Evolutionary conservation across 768 basidiomycete genomes (phyloP).

Genomic region (Zangia roseola): DNA sequence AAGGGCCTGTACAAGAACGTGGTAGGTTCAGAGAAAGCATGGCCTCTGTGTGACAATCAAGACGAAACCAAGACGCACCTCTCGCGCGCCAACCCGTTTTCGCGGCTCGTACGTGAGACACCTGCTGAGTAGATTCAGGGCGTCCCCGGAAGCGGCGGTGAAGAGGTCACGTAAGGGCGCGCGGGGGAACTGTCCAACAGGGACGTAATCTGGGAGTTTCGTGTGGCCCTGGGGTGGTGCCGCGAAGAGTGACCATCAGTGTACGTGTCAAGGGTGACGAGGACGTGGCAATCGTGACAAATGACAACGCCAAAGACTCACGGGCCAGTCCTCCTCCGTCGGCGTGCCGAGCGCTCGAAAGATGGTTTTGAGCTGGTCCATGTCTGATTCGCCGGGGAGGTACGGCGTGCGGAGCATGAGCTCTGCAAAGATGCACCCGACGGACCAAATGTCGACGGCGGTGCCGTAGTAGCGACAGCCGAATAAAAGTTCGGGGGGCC

Average conservation of each 20-base stretch:
- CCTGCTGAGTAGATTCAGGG: conserved; percentile 76
- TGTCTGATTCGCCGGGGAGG: conserved; percentile 91
- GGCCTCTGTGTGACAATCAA: not conserved
- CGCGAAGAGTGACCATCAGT: too few relatives aligned
- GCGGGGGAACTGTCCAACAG: conserved; percentile 84
- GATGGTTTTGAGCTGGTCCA: conserved; percentile 94
- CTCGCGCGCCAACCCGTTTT: conserved; percentile 73
- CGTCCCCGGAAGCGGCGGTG: conserved; percentile 84
- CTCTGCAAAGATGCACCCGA: conserved; percentile 97
- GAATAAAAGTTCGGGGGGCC: conserved; percentile 92
- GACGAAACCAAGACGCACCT: conserved; percentile 48
- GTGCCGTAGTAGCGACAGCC: conserved; percentile 89
- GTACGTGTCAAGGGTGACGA: not conserved
- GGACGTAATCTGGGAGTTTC: conserved; percentile 85
- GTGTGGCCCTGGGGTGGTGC: conserved; percentile 80
- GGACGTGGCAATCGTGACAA: not conserved
- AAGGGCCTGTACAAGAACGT: conserved; percentile 57
- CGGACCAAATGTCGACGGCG: conserved; percentile 95
- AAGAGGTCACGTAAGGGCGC: conserved; percentile 83
- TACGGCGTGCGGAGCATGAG: conserved; percentile 96
- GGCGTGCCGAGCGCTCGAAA: conserved; percentile 96
- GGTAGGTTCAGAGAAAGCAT: not conserved
- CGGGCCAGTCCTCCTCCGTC: conserved; percentile 97
- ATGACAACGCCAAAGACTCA: conserved; percentile 36
- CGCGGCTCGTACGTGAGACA: conserved; percentile 86